Evolutionary conservation across 108 stramenopile species (phyloP).

Genomic region (Discostella pseudostelligera): DNA sequence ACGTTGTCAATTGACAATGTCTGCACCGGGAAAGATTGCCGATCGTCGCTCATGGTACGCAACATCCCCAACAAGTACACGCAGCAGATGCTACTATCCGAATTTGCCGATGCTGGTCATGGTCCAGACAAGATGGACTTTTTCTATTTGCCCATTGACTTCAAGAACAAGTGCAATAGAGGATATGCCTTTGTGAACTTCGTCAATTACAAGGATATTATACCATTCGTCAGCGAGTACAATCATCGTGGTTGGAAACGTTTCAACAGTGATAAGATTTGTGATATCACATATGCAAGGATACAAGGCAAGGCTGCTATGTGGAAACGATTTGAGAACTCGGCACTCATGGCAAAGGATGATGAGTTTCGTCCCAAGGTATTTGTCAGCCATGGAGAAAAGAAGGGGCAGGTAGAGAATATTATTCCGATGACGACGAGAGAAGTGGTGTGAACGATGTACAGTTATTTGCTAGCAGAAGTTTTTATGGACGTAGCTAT

Average conservation of each 20-base stretch:
- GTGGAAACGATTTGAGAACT: constrained; percentile 98
- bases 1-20: constrained; percentile 72
- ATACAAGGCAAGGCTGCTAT: constrained; percentile 98
- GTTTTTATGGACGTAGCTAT: background rate
- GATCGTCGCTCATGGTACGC: constrained; percentile 98
- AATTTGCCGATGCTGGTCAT: constrained; percentile 87
- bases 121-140: constrained; percentile 95
- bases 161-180: constrained; percentile 98
- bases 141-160: constrained; percentile 99
- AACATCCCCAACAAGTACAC: constrained; percentile 99
- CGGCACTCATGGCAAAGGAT: constrained; percentile 96
- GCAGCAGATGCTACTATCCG: constrained; percentile 94
- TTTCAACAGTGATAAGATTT: constrained; percentile 99
- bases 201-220: constrained; percentile 85
- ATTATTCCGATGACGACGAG: no score
- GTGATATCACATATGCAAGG: constrained; percentile 97
- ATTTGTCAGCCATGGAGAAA: constrained; percentile 60
- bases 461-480: no score
- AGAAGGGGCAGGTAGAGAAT: constrained; percentile 41
- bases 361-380: constrained; percentile 94
- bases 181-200: constrained; percentile 99
- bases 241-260: constrained; percentile 92
- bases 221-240: constrained; percentile 87
- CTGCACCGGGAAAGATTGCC: constrained; percentile 75
- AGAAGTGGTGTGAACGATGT: no score